Conservation (phyloP, 2,329 filamentous ascomycete species). For the Aspergillus ustus region DNA sequence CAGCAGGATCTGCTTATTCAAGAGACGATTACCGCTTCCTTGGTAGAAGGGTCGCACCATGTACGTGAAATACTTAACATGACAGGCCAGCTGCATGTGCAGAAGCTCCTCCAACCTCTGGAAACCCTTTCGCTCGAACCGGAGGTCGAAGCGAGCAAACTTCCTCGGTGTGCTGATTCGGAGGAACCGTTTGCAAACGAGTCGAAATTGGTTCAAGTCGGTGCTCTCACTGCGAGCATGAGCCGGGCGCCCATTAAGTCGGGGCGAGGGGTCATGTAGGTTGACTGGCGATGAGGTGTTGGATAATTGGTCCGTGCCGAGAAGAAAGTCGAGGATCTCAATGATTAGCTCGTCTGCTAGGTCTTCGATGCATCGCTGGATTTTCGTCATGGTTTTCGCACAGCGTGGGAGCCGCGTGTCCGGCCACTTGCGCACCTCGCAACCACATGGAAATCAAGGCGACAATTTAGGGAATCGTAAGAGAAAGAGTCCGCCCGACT, state of each 20-base stretch:
- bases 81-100: conserved; percentile 42
- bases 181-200: conserved; percentile 47
- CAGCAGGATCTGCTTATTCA: conserved; percentile 16
- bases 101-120: conserved; percentile 39
- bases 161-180: conserved; percentile 46
- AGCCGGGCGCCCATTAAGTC: conserved; percentile 13
- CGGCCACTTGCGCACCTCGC: conserved; percentile 35
- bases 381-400: conserved; percentile 37
- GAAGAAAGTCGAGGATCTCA: conserved; percentile 38
- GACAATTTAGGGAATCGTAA: conserved; percentile 11
- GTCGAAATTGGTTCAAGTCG: conserved; percentile 46
- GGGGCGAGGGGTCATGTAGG: conserved; percentile 11
- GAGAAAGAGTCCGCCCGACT: conserved; percentile 5
- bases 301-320: conserved; percentile 25
- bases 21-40: conserved; percentile 41
- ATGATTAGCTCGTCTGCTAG: conserved; percentile 44
- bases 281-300: conserved; percentile 20
- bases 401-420: conserved; percentile 37
- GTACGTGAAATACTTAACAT: conserved; percentile 45
- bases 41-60: conserved; percentile 48
- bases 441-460: conserved; percentile 38
- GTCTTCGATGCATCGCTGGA: conserved; percentile 37
- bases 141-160: conserved; percentile 43
- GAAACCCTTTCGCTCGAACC: conserved; percentile 42
- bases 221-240: conserved; percentile 34